Percentiles rank a stretch among this genome's conserved stretches.
Evolutionary conservation across 169 alveolate species (phyloP).

Genomic region (Plasmodium sp.): DNA sequence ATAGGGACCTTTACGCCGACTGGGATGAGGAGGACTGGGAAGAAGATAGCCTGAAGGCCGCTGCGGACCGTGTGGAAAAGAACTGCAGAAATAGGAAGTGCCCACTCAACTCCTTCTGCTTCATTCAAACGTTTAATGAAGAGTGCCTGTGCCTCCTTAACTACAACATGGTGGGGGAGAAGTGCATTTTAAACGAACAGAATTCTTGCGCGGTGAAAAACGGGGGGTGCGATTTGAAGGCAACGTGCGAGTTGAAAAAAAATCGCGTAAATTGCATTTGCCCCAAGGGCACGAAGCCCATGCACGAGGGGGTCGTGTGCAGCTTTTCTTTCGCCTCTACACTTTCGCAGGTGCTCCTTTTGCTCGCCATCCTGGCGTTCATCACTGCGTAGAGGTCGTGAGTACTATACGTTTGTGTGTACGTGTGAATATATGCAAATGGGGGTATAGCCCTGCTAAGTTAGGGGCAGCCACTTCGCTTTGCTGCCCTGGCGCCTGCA

Average conservation of each 20-base stretch:
- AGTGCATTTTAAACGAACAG: conserved; percentile 1
- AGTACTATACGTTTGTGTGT: neutral
- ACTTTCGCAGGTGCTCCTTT: neutral
- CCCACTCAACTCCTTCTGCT: conserved; percentile 22
- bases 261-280: conserved; percentile 3
- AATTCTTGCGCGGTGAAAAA: conserved; percentile 6
- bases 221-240: conserved; percentile 20
- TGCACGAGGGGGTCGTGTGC: conserved; percentile 36
- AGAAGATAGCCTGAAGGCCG: neutral
- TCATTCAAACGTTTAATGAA: neutral
- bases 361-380: neutral
- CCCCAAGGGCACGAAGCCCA: conserved; percentile 3
- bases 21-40: neutral
- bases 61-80: neutral
- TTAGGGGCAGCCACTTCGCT: neutral
- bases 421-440: neutral
- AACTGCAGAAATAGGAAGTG: conserved; percentile 1
- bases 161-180: conserved; percentile 1
- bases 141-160: conserved; percentile 10
- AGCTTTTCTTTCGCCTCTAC: neutral
- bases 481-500: neutral
- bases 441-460: neutral
- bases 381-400: neutral
- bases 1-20: neutral
- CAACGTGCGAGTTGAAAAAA: conserved; percentile 2